Evolutionary conservation across 129 eudicot species (phyloP).

Genomic region (Lactuca sativa): DNA sequence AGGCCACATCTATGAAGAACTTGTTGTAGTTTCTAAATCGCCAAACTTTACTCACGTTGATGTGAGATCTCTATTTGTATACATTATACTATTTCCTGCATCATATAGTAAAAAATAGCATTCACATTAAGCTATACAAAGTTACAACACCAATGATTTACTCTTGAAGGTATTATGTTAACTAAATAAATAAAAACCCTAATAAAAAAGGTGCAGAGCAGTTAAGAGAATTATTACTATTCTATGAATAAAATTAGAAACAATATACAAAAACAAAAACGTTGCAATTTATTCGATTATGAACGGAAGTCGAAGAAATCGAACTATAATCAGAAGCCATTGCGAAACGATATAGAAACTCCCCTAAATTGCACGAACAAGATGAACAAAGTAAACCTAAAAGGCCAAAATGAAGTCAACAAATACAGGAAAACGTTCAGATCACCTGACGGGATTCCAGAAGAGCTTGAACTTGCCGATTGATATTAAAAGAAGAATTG

Average conservation of each 20-base stretch:
- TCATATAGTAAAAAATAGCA: neutral
- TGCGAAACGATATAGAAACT: neutral
- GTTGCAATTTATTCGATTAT: neutral
- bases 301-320: neutral
- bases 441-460: neutral
- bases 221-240: too few species aligned
- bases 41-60: slow-evolving; percentile 6
- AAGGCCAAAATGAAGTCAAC: neutral
- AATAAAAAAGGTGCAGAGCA: too few species aligned
- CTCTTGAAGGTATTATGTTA: neutral
- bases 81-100: slow-evolving; percentile 19
- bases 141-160: slow-evolving; percentile 15
- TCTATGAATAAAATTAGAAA: too few species aligned
- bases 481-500: neutral
- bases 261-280: too few species aligned
- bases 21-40: slow-evolving; percentile 7
- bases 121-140: neutral
- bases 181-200: too few species aligned
- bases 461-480: neutral
- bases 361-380: neutral
- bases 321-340: neutral
- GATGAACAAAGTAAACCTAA: slow-evolving; percentile 6
- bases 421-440: neutral
- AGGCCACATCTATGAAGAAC: slow-evolving; percentile 58
- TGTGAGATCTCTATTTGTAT: slow-evolving; percentile 16